These are phyloP conservation scores for Kalmanozyma brasiliensis DNA, from an alignment of 1,284 basidiomycete species.

Conservation along the genomic window DNA sequence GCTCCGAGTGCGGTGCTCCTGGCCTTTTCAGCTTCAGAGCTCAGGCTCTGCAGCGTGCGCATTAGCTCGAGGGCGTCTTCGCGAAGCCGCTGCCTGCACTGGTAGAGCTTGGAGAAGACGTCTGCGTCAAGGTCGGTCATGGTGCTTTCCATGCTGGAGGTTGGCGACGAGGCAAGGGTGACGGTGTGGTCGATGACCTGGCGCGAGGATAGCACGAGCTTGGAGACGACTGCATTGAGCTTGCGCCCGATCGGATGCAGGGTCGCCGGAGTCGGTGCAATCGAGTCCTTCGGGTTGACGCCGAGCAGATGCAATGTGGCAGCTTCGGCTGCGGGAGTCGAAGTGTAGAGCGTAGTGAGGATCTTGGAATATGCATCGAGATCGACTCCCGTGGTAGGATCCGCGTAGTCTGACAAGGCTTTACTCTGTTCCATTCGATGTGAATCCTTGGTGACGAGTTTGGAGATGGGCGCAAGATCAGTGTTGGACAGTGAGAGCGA, in stretches of 20 bases:
- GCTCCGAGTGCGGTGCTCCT: conserved; percentile 37
- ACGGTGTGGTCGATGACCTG: conserved; percentile 65
- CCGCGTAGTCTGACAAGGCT: background rate
- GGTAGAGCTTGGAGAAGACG: conserved; percentile 50
- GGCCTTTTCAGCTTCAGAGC: conserved; percentile 41
- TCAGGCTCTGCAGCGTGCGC: conserved; percentile 37
- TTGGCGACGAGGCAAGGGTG: conserved; percentile 45
- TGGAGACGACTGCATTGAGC: conserved; percentile 70
- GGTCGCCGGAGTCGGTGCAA: conserved; percentile 18
- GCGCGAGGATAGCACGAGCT: conserved; percentile 70
- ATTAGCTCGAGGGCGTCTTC: conserved; percentile 58
- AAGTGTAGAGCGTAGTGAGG: conserved; percentile 18
- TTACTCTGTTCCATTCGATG: background rate
- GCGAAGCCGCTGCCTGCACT: conserved; percentile 58
- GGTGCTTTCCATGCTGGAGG: conserved; percentile 41
- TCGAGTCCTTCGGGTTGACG: conserved; percentile 22
- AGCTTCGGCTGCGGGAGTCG: conserved; percentile 6
- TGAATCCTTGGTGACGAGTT: conserved; percentile 17
- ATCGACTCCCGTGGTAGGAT: background rate
- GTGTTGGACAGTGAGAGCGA: conserved; percentile 32
- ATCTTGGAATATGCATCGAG: conserved; percentile 25
- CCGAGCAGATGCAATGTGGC: conserved; percentile 16
- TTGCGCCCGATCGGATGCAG: conserved; percentile 69
- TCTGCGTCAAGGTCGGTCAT: conserved; percentile 50
- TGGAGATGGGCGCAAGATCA: conserved; percentile 49